Evolutionary conservation across 768 basidiomycete genomes (phyloP), one percentile per base, ranked within the genome.

Genomic region (Agaricus subrufescens): DNA sequence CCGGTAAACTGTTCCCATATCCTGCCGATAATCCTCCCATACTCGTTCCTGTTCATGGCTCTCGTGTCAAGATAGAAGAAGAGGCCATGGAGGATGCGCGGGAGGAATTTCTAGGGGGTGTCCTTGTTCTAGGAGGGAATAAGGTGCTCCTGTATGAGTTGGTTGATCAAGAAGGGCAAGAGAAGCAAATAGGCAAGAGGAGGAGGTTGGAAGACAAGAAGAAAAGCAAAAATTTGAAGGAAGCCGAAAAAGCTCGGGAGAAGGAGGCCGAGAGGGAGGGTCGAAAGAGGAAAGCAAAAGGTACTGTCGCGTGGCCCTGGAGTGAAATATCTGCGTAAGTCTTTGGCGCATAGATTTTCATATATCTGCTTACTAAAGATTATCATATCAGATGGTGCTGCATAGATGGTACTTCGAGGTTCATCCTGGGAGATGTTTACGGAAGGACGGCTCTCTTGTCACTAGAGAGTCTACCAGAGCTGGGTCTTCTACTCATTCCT

Each of bases 221-320:
- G 62, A 73, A 74, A 42, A 80, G 75, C 45, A 66, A 65, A 43
- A 75, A 80, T 44, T 60, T 65, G 6, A 69, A 68, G 23, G 79
- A 81, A 58, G 68, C 58, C 4, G 68, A 67, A 11, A 75, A 74
- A 56, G 83, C 83, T 1, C 78, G 71, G 57, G 73, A 77, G 52
- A 86, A 86, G 61, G 84, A 87, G 60, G 71, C 71, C 38, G 84
- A 82, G 57, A 70, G 77, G 48, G 83, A 84, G 56, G 71, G 66
- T 23, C 77, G 72, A 67, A 79, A 74, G 60, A 73, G 80, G 57
- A 89, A 82, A 57, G 70, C 84, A 0, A 76, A 72, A 38, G 82
- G 80, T 0, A 64, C 66, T 37, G 75, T 90, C 14, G 79, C 83
- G 12, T 91, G 90, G 91, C 88, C 88, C 7, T 91, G 87, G 84